Percentiles rank a stretch among this genome's conserved stretches.
These are phyloP conservation scores for Aspergillus ochraceus DNA, from an alignment of 2,329 filamentous ascomycete genomes.

Conservation along the genomic window DNA sequence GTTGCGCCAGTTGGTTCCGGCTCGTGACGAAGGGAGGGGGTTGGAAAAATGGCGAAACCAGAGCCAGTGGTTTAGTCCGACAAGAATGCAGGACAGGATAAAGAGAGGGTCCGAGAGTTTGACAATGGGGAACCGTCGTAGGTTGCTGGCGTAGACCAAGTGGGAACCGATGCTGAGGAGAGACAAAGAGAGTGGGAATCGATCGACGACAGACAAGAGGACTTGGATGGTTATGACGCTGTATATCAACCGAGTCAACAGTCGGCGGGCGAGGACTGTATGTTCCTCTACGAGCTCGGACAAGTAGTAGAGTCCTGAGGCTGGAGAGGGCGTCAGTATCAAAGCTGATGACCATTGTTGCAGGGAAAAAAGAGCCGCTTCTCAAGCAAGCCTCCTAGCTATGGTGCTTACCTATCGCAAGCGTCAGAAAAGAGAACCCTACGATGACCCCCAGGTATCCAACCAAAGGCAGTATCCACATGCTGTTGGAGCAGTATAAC, in stretches of 20 bases:
- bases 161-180: conserved; percentile 77
- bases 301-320: conserved; percentile 97
- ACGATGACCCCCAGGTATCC: conserved; percentile 84
- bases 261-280: conserved; percentile 83
- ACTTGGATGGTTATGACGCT: conserved; percentile 71
- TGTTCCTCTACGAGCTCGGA: conserved; percentile 98
- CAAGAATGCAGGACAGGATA: conserved; percentile 77
- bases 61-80: conserved; percentile 86
- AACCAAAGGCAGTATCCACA: conserved; percentile 95
- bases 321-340: conserved; percentile 46
- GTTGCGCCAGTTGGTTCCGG: conserved; percentile 35
- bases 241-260: conserved; percentile 86
- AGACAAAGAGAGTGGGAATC: conserved; percentile 77
- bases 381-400: not conserved
- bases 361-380: not conserved
- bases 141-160: conserved; percentile 83
- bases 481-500: conserved; percentile 43
- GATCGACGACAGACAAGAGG: conserved; percentile 75
- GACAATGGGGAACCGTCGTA: conserved; percentile 73
- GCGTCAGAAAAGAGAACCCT: conserved; percentile 89
- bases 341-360: not conserved
- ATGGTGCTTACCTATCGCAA: conserved; percentile 71
- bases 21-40: conserved; percentile 42
- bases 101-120: conserved; percentile 87
- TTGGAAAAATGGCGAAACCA: conserved; percentile 96